Percentiles rank a stretch among this genome's conserved stretches.
Conservation (phyloP, 306 rosid genomes). For the Senna siamea region DNA sequence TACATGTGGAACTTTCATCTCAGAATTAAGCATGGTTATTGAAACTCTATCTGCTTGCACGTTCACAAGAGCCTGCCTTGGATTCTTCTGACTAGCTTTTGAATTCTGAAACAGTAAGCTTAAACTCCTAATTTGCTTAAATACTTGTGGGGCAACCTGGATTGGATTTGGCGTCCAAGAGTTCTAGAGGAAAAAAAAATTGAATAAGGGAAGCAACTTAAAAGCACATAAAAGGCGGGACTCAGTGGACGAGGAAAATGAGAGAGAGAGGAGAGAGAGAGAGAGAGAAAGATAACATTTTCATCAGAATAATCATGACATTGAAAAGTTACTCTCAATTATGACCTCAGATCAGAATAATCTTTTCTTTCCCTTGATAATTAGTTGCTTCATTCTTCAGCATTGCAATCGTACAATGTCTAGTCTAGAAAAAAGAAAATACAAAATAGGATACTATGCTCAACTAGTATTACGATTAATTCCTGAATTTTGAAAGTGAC, state of each 20-base stretch:
- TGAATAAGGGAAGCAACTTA: neutral
- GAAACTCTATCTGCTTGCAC: conserved; percentile 43
- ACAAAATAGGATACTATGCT: neutral
- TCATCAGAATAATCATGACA: neutral
- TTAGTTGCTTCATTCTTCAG: conserved; percentile 5
- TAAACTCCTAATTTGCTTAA: conserved; percentile 20
- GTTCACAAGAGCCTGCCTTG: conserved; percentile 35
- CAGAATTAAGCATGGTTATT: conserved; percentile 23
- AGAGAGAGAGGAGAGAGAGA: neutral
- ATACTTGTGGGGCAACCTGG: conserved; percentile 8
- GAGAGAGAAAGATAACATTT: neutral
- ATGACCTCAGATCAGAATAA: too few relatives aligned
- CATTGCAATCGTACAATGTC: neutral
- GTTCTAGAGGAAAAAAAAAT: neutral
- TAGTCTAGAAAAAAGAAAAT: neutral
- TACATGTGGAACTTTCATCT: conserved; percentile 66
- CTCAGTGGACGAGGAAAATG: neutral
- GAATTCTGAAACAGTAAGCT: conserved; percentile 28
- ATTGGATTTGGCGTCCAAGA: neutral
- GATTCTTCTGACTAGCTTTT: conserved; percentile 12
- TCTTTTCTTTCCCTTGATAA: neutral
- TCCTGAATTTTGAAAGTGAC: neutral
- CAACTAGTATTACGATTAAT: too few relatives aligned
- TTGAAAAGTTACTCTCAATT: neutral
- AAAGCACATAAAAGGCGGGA: neutral